Percentiles rank a stretch among this genome's conserved stretches.
These are phyloP conservation scores for Xerocomus spinulosus DNA, from an alignment of 768 basidiomycete genomes.

Conservation along the genomic window DNA sequence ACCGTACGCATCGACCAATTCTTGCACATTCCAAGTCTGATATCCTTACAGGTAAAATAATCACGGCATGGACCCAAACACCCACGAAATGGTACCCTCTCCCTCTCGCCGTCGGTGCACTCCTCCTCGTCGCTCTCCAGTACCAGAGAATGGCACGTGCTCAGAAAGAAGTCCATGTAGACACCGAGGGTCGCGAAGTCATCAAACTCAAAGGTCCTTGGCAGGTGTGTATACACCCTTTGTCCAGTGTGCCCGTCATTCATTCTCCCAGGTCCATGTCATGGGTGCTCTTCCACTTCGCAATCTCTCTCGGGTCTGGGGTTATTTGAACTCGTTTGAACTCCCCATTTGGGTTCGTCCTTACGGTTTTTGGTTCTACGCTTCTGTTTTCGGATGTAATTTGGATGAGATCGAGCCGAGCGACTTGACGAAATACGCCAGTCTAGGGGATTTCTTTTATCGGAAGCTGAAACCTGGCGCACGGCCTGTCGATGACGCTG, in stretches of 20 bases:
- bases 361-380: conserved; percentile 79
- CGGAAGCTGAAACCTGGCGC: conserved; percentile 76
- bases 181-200: conserved; percentile 79
- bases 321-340: conserved; percentile 88
- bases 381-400: conserved; percentile 89
- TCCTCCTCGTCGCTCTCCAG: conserved; percentile 77
- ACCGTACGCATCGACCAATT: conserved; percentile 31
- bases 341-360: conserved; percentile 96
- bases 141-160: conserved; percentile 56
- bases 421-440: conserved; percentile 75
- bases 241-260: not conserved
- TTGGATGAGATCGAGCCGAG: conserved; percentile 80
- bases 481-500: conserved; percentile 72
- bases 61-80: conserved; percentile 78
- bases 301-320: conserved; percentile 96
- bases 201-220: conserved; percentile 85
- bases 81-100: conserved; percentile 96
- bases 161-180: conserved; percentile 64
- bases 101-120: conserved; percentile 83
- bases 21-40: conserved; percentile 2
- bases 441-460: conserved; percentile 96
- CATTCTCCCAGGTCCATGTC: conserved; percentile 73
- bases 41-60: conserved; percentile 47
- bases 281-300: conserved; percentile 91
- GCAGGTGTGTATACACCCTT: conserved; percentile 55